These are phyloP conservation scores for Fusarium graminum DNA, from an alignment of 2,329 filamentous ascomycete species.

Conservation along the genomic window DNA sequence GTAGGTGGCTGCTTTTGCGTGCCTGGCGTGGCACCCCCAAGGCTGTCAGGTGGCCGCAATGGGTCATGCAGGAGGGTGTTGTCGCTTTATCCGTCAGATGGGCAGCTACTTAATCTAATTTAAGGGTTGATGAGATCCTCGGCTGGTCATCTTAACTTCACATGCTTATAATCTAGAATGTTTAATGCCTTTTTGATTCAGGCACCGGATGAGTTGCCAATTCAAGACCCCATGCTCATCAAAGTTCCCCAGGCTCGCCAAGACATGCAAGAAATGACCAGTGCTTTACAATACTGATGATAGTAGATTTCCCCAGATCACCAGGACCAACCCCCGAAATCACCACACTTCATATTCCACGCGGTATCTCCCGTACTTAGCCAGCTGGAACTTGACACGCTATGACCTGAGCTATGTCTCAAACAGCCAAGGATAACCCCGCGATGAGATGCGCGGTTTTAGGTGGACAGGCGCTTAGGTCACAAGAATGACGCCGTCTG, in stretches of 20 bases:
- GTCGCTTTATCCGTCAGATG: slow-evolving; percentile 13
- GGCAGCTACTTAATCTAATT: slow-evolving; percentile 14
- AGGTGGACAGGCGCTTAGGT: slow-evolving; percentile 15
- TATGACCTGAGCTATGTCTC: slow-evolving; percentile 20
- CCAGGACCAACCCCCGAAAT: background rate
- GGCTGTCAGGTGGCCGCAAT: slow-evolving; percentile 20
- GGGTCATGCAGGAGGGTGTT: slow-evolving; percentile 22
- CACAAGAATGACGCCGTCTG: slow-evolving; percentile 28
- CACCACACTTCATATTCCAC: background rate
- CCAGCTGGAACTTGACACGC: background rate
- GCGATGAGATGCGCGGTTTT: slow-evolving; percentile 16
- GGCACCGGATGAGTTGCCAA: slow-evolving; percentile 13
- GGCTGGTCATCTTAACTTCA: slow-evolving; percentile 22
- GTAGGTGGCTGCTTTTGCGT: slow-evolving; percentile 28
- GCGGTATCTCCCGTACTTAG: background rate
- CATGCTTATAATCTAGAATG: slow-evolving; percentile 6
- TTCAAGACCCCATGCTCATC: background rate
- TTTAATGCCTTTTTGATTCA: slow-evolving; percentile 2
- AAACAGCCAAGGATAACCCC: slow-evolving; percentile 32
- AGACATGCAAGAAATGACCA: slow-evolving; percentile 24
- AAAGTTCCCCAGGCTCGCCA: slow-evolving; percentile 23
- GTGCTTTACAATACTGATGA: slow-evolving; percentile 6
- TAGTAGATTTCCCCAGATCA: background rate
- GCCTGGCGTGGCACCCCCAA: slow-evolving; percentile 31
- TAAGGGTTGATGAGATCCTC: slow-evolving; percentile 11